Conservation (phyloP, 495 filamentous ascomycete genomes). For the Penicillium pancosmium region DNA sequence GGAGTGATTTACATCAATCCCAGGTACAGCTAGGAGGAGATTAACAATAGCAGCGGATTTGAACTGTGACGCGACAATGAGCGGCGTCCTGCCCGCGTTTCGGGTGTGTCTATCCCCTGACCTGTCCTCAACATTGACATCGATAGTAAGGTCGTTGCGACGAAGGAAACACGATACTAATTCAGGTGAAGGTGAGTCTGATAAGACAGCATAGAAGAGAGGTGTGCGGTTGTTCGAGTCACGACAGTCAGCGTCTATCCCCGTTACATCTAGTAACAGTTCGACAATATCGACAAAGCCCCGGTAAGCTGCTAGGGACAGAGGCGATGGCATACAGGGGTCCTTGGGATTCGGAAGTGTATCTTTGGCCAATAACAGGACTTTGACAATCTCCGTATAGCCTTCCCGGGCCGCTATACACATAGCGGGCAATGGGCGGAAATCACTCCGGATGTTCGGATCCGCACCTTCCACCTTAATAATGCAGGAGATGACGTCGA, state of each 20-base stretch:
- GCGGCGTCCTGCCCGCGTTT: neutral
- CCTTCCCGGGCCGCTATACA: neutral
- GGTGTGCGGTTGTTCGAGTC: neutral
- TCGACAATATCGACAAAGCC: neutral
- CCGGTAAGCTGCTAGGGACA: neutral
- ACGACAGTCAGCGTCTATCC: neutral
- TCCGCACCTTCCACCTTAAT: neutral
- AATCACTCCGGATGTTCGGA: neutral
- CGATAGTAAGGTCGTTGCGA: neutral
- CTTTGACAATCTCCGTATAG: neutral
- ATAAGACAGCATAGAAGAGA: neutral
- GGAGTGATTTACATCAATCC: neutral
- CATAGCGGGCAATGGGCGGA: neutral
- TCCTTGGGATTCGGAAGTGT: neutral
- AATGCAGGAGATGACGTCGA: neutral
- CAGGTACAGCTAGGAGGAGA: neutral
- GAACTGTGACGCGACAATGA: neutral
- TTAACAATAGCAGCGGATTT: neutral
- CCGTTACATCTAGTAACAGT: neutral
- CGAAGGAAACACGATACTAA: neutral
- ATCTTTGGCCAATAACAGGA: neutral
- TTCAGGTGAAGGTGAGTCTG: neutral
- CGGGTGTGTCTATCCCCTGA: neutral
- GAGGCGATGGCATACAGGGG: neutral
- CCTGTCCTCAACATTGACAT: neutral